Evolutionary conservation across 108 stramenopile genomes (phyloP), one percentile per base, ranked within the genome.

Genomic region (Fistulifera pelliculosa): DNA sequence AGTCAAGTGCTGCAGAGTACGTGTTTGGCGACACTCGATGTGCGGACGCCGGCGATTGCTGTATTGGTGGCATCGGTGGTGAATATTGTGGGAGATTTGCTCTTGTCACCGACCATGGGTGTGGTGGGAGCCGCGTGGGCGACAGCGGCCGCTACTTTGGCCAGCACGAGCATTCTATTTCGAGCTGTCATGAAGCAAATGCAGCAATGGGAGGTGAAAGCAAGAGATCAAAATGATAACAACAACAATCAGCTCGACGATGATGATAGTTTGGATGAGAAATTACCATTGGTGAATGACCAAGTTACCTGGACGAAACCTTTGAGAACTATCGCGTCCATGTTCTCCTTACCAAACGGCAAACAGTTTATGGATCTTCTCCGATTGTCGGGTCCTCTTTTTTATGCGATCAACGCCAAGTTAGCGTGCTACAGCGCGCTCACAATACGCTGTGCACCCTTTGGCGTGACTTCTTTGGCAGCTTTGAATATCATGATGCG

Each of bases 401-500:
- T 90, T 57, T 85, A 83, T 53, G 75, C 83, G 15, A 74, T 90
- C 53, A 49, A 88, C 41, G 78, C 76, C 0, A 89, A 91, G 57
- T 64, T 89, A 11, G 70, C 80, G 38, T 84, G 83, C 50, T 91
- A 87, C 62, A 74, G 70, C n/a, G 71, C 71, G 38, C 66, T 91
- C 75, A 88, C 89, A 17, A 38, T 94, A 0, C 68, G 73, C 15
- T 81, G 83, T 4, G 83, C 81, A 4, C 58, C 52, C 50, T 85
- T 87, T 69, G 91, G 94, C 1, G 61, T 90, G 51, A 47, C 84
- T 4, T 49, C 75, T 13, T 54, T 95, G 53, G 91, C 94, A 11
- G 71, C 81, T 41, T 90, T 93, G 62, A 90, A 87, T 53, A 81
- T 95, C 38, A 69, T 90, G 68, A 76, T 93, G 74, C 57, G 87